These are phyloP conservation scores for Candida saitoana DNA, from an alignment of 805 yeast genomes.

Conservation along the genomic window DNA sequence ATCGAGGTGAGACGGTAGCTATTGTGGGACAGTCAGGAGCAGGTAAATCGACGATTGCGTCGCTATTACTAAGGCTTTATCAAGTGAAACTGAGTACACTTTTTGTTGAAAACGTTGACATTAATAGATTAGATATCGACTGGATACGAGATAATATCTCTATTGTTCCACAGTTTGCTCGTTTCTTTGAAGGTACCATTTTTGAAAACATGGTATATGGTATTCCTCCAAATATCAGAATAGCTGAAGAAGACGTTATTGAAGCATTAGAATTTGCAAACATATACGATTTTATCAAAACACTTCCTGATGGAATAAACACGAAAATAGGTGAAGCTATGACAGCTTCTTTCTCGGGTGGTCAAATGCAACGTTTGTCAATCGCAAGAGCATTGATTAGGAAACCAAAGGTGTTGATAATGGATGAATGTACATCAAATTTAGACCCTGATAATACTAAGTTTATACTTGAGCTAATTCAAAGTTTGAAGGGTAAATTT, in stretches of 20 bases:
- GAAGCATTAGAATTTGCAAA: conserved; percentile 44
- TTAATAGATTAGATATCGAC: conserved; percentile 41
- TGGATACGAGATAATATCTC: conserved; percentile 53
- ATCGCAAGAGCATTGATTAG: conserved; percentile 78
- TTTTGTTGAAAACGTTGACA: conserved; percentile 41
- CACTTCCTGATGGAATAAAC: conserved; percentile 55
- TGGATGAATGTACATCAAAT: conserved; percentile 91
- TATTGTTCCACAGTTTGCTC: conserved; percentile 73
- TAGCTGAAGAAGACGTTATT: conserved; percentile 27
- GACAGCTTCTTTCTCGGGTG: conserved; percentile 66
- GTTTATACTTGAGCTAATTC: conserved; percentile 48
- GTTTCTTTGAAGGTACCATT: conserved; percentile 70
- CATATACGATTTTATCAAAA: conserved; percentile 49
- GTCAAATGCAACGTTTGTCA: conserved; percentile 83
- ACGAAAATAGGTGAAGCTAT: conserved; percentile 47
- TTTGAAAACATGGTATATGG: conserved; percentile 71
- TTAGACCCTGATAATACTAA: conserved; percentile 63
- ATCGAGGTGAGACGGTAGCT: conserved; percentile 52
- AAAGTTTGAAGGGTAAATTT: conserved; percentile 25
- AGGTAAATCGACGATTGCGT: conserved; percentile 80
- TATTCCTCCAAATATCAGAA: conserved; percentile 16
- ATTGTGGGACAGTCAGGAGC: conserved; percentile 85
- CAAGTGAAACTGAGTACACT: conserved; percentile 31
- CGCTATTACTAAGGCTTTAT: conserved; percentile 54
- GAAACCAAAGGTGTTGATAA: conserved; percentile 57